Conservation (phyloP, 768 basidiomycete genomes). For the Asterophora parasitica region DNA sequence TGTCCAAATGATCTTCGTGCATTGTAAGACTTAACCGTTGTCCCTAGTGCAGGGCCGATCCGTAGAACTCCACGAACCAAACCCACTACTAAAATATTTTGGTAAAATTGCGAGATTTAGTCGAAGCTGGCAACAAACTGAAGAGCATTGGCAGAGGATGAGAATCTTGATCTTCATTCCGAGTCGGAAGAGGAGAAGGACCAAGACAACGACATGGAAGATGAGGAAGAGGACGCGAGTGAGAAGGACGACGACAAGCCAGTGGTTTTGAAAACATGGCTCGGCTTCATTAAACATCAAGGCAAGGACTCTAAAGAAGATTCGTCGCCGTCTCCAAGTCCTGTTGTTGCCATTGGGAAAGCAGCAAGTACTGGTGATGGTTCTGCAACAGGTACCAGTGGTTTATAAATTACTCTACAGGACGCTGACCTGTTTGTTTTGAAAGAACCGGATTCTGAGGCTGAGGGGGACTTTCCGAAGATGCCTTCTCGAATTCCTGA, state of each 20-base stretch:
- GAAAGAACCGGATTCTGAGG: constrained; percentile 25
- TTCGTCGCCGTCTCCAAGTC: not conserved
- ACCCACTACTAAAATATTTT: constrained; percentile 48
- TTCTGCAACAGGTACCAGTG: constrained; percentile 34
- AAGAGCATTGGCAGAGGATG: constrained; percentile 19
- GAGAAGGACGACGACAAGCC: constrained; percentile 21
- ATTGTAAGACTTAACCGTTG: not conserved
- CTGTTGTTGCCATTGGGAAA: constrained; percentile 1
- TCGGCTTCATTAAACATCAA: constrained; percentile 12
- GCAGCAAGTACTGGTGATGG: constrained; percentile 21
- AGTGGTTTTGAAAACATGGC: constrained; percentile 19
- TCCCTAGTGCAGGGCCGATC: constrained; percentile 2
- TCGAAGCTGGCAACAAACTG: not conserved
- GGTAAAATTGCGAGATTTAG: constrained; percentile 27
- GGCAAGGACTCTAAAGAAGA: constrained; percentile 1
- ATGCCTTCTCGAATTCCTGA: not conserved
- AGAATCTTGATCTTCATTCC: constrained; percentile 46
- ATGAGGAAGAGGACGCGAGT: constrained; percentile 19
- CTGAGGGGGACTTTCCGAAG: constrained; percentile 4
- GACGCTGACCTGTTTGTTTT: not conserved
- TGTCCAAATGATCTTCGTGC: too few relatives aligned
- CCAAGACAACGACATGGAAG: constrained; percentile 16
- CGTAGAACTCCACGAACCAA: constrained; percentile 20
- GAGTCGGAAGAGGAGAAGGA: constrained; percentile 42
- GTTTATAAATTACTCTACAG: not conserved